Evolutionary conservation across 257 asterid genomes (phyloP), one percentile per base, ranked within the genome.

Genomic region (Datura wrightii): DNA sequence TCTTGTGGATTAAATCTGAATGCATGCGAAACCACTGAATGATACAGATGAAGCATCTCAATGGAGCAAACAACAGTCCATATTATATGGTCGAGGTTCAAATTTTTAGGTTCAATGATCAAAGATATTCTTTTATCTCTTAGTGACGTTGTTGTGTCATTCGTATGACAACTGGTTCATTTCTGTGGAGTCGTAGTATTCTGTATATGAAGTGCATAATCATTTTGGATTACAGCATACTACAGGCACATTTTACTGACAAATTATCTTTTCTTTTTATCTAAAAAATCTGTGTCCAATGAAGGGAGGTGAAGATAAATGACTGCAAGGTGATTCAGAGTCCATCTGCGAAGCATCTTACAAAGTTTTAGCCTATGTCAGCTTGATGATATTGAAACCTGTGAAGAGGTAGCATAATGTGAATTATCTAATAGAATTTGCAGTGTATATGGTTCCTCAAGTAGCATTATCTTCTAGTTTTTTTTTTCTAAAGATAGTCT

Each of bases 1-100:
- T 46, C 80, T 10, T 72, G 79, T n/a, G 79, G 39, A 71, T 44
- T 71, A 71, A n/a, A 71, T 44, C 58, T 71, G 80, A 71, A 42
- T 71, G 54, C 79, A 71, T 71, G 56, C 10, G 6, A 71, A 44
- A 71, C 18, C 16, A 10, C 56, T 44, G 80, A 71, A 72, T 72
- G 41, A 46, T 6, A 2, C 80, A 72, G 37, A 72, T 72, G 80
- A 46, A 72, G n/a, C 5, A 9, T n/a, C 55, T 42, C 36, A 71
- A 42, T 42, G 79, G 37, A 42, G 9, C 42, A 19, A 72, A 72
- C 59, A 46, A 46, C 59, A 46, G 11, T 19, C 24, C n/a, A 71
- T 71, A 24, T 71, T 44, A 44, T 44, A 71, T 71, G 39, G 56
- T 6, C 5, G 8, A 46, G 59, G 60, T 74, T 74, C 60, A 19